phyloP scores from a whole-genome alignment of 495 filamentous ascomycete species.

The Neurospora sp. region DNA sequence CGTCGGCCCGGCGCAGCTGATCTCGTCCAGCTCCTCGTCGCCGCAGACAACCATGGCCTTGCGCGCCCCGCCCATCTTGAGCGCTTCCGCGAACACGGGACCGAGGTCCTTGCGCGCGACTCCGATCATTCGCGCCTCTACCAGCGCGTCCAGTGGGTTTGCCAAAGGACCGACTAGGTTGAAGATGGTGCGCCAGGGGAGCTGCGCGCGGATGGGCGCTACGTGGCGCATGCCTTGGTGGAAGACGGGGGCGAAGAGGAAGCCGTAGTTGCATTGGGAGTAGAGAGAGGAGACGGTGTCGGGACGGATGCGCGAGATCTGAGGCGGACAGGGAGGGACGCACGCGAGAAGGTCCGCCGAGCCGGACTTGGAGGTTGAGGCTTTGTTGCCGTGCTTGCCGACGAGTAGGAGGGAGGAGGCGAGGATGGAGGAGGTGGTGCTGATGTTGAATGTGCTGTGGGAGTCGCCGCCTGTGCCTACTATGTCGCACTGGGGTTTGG shows the following conservation, averaged over 20 bases:
- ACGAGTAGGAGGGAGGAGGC: conserved; percentile 72
- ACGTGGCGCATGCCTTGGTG: conserved; percentile 88
- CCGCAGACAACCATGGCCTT: conserved; percentile 92
- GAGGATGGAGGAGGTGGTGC: conserved; percentile 86
- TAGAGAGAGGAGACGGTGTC: conserved; percentile 61
- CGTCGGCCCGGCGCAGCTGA: conserved; percentile 76
- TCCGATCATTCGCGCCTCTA: conserved; percentile 86
- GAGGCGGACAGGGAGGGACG: conserved; percentile 57
- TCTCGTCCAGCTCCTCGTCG: conserved; percentile 88
- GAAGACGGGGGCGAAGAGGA: conserved; percentile 94
- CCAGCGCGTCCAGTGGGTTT: conserved; percentile 65
- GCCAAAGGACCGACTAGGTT: conserved; percentile 88
- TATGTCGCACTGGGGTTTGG: conserved; percentile 66
- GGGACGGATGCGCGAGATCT: conserved; percentile 61
- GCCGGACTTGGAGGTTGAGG: conserved; percentile 91
- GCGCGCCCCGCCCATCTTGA: conserved; percentile 61
- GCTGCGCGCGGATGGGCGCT: conserved; percentile 66
- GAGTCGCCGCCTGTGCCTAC: conserved; percentile 96
- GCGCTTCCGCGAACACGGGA: conserved; percentile 74
- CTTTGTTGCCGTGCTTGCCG: conserved; percentile 91
- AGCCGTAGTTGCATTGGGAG: conserved; percentile 73
- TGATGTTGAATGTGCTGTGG: conserved; percentile 96
- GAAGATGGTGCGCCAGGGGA: conserved; percentile 92
- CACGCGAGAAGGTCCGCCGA: conserved; percentile 82
- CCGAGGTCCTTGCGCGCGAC: conserved; percentile 82